Evolutionary conservation across 768 basidiomycete species (phyloP).

Genomic region (Leccinellum rugosiceps): DNA sequence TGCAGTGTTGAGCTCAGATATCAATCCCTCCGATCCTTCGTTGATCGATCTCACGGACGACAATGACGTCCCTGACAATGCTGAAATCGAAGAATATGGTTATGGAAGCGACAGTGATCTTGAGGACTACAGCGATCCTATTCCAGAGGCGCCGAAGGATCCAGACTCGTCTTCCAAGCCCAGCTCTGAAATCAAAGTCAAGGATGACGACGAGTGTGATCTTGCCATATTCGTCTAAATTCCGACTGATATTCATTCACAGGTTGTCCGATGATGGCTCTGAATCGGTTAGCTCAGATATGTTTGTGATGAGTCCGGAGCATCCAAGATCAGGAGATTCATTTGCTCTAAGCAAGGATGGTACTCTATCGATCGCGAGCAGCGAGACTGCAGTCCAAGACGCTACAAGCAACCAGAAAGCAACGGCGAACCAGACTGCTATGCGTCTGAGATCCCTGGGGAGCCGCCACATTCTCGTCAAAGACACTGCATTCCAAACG

Average conservation of each 20-base stretch:
- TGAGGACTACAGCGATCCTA: constrained; percentile 23
- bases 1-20: constrained; percentile 17
- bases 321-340: neutral
- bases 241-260: neutral
- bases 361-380: constrained; percentile 1
- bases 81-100: constrained; percentile 23
- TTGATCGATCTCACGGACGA: constrained; percentile 14
- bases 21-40: constrained; percentile 8
- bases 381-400: constrained; percentile 7
- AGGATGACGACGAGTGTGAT: constrained; percentile 10
- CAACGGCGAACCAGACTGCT: neutral
- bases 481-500: constrained; percentile 27
- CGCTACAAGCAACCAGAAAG: neutral
- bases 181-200: neutral
- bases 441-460: constrained; percentile 13
- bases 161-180: neutral
- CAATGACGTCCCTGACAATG: constrained; percentile 6
- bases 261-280: constrained; percentile 14
- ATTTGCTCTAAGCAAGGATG: neutral
- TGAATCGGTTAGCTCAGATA: constrained; percentile 13
- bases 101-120: constrained; percentile 36
- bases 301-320: constrained; percentile 20
- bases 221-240: neutral
- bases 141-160: neutral
- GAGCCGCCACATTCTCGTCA: constrained; percentile 16